Percentiles rank a stretch among this genome's conserved stretches.
These are phyloP conservation scores for Ochromonas danica DNA, from an alignment of 108 stramenopile genomes.

Conservation along the genomic window DNA sequence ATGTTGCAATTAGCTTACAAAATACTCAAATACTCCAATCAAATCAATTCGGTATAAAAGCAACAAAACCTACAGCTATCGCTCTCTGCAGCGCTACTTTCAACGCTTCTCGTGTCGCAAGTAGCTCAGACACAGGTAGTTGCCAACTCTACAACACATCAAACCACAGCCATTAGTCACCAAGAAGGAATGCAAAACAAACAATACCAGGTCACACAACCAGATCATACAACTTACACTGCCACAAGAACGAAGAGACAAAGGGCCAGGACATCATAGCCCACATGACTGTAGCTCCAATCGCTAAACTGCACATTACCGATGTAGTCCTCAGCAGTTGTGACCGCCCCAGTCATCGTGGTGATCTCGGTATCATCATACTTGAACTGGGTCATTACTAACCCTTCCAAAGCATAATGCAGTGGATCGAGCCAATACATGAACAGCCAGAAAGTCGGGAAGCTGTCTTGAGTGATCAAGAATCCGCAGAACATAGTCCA, in stretches of 20 bases:
- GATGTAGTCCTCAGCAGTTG: constrained; percentile 10
- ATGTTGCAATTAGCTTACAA: too few relatives aligned
- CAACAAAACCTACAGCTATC: too few relatives aligned
- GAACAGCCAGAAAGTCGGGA: too few relatives aligned
- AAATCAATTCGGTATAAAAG: too few relatives aligned
- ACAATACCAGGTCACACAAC: too few relatives aligned
- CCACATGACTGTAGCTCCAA: too few relatives aligned
- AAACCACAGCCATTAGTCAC: neutral
- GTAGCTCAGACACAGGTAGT: neutral
- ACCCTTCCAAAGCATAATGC: too few relatives aligned
- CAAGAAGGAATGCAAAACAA: too few relatives aligned
- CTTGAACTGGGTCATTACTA: constrained; percentile 20
- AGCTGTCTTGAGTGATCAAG: neutral
- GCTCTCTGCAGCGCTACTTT: too few relatives aligned
- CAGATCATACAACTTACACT: neutral
- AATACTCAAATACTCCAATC: too few relatives aligned
- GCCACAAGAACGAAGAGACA: neutral
- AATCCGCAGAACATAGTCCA: constrained; percentile 26
- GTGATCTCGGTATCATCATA: neutral
- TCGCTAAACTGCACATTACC: neutral
- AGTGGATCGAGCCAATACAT: neutral
- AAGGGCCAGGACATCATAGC: neutral
- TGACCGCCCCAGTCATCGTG: neutral
- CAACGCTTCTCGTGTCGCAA: neutral
- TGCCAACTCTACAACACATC: neutral